phyloP scores from a whole-genome alignment of 768 basidiomycete genomes.

The Mycena pura region DNA sequence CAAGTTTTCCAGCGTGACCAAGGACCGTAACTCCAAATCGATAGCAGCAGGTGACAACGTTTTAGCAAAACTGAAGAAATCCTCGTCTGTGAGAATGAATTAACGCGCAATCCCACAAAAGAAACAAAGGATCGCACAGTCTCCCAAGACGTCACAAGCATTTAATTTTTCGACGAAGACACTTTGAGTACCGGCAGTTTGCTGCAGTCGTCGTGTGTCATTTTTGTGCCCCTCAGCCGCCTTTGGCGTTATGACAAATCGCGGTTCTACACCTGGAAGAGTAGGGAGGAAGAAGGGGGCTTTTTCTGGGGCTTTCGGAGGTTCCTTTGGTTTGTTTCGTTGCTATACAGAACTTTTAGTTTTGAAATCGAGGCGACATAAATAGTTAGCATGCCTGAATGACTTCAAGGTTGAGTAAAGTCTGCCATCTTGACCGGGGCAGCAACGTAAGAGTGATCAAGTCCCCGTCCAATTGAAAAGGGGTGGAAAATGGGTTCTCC shows the following conservation, averaged over 20 bases:
- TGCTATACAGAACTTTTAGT: slow-evolving; percentile 54
- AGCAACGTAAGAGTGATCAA: slow-evolving; percentile 93
- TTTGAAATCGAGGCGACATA: background rate
- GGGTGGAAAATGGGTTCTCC: slow-evolving; percentile 78
- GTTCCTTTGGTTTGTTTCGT: slow-evolving; percentile 96
- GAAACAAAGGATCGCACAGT: slow-evolving; percentile 61
- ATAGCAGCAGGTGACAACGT: slow-evolving; percentile 88
- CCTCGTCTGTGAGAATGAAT: slow-evolving; percentile 61
- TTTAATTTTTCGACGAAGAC: slow-evolving; percentile 72
- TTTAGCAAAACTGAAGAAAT: slow-evolving; percentile 86
- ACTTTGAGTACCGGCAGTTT: slow-evolving; percentile 61
- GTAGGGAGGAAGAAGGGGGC: slow-evolving; percentile 98
- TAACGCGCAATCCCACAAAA: background rate
- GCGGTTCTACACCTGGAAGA: slow-evolving; percentile 82
- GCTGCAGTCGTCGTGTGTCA: slow-evolving; percentile 59
- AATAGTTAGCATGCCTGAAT: slow-evolving; percentile 69
- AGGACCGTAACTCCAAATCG: slow-evolving; percentile 87
- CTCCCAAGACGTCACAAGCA: slow-evolving; percentile 59
- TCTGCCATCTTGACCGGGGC: slow-evolving; percentile 95
- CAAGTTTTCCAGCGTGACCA: slow-evolving; percentile 70
- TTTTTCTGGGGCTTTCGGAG: slow-evolving; percentile 92
- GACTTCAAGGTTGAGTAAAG: slow-evolving; percentile 93
- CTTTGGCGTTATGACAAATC: slow-evolving; percentile 68
- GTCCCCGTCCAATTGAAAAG: slow-evolving; percentile 87
- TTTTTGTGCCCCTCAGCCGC: slow-evolving; percentile 47